Base-by-base conservation (phyloP, 495 filamentous ascomycete genomes). In the Neurospora sp. region DNA sequence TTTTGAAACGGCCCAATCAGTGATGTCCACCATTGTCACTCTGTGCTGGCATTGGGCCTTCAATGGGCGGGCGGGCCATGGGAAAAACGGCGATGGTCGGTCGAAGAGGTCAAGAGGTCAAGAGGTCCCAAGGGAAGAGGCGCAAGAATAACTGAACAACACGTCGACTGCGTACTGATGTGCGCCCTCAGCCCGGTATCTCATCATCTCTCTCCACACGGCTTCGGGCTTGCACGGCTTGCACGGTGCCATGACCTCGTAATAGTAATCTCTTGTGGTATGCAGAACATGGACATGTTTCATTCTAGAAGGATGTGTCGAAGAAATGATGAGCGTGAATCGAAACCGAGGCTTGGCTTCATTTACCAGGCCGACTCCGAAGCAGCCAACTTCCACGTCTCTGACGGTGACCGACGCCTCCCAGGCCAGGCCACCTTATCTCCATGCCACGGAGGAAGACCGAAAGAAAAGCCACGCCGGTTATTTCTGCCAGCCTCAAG, bases 221-320 rank as follows among this genome's bases (percentile, higher is more conserved):
- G 6, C 12, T 65, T 65, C 53, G 53, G 27, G 53, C 53, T 65
- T 65, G 53, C 53, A 65, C 53, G 53, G 53, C 53, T 65, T 73
- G 59, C 70, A 77, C 77, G 39, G 76, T 77, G 71, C 71, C 68
- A 73, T 75, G 45, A 39, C 39, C 71, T 72, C 40, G 71, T 40
- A 70, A 73, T 72, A 65, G 53, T 65, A 69, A 70, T 73, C 40
- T 74, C 68, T 72, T 69, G 70, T 68, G 40, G 35, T 27, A 61
- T 78, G 72, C 72, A 79, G 71, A 70, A 75, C 74, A 75, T 76
- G 71, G 70, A 75, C 74, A 72, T 74, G 74, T 77, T 78, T 74
- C 77, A 79, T 79, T 80, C 78, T 79, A 80, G 77, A 78, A 79
- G 74, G 10, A 65, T 70, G 53, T 68, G 76, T 75, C 72, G 76